A percentile compares a stretch with the other conserved stretches of the same genome.
Evolutionary conservation across 2,329 filamentous ascomycete genomes (phyloP).

Genomic region (Erysiphe pisi): DNA sequence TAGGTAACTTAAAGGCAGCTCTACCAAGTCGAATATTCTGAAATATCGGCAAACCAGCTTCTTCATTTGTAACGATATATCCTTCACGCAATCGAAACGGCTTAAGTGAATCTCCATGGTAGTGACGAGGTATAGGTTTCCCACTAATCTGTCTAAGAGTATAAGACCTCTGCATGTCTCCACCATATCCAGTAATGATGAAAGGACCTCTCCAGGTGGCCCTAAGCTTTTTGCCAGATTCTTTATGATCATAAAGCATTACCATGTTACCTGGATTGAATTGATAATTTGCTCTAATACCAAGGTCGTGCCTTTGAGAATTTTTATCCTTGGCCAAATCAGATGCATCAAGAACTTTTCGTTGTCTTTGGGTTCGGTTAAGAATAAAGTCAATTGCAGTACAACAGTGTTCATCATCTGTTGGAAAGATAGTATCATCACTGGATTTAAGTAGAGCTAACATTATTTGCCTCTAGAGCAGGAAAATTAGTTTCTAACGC

Average conservation of each 20-base stretch:
- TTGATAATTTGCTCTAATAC: background rate
- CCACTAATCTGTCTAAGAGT: too few relatives aligned
- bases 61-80: background rate
- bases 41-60: background rate
- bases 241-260: too few relatives aligned
- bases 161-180: background rate
- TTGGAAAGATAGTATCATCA: too few relatives aligned
- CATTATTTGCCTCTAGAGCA: background rate
- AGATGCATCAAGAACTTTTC: background rate
- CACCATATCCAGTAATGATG: background rate
- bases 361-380: background rate
- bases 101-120: too few relatives aligned
- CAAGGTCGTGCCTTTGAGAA: background rate
- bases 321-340: background rate
- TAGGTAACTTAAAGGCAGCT: slow-evolving; percentile 7
- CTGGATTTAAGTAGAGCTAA: background rate
- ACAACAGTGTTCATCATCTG: background rate
- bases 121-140: too few relatives aligned
- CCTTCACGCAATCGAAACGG: background rate
- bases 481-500: background rate
- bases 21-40: slow-evolving; percentile 21
- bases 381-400: background rate
- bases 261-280: background rate
- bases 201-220: slow-evolving; percentile 18
- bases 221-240: background rate